These are phyloP conservation scores for Hyaloscypha bicolor DNA, from an alignment of 495 filamentous ascomycete species.

Conservation along the genomic window DNA sequence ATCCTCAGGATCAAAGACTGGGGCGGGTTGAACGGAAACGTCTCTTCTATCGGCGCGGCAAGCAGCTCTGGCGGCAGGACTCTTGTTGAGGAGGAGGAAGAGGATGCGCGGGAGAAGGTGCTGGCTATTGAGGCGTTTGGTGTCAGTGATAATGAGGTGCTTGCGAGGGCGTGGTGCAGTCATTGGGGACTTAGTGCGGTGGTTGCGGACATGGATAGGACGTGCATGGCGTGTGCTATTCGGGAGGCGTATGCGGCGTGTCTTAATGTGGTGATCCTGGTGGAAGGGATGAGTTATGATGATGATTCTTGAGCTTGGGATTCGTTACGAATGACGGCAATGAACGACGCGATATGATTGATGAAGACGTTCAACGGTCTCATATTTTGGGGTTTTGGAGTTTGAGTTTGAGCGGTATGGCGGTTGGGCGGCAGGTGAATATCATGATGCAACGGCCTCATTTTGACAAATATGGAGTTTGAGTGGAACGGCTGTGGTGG, in stretches of 20 bases:
- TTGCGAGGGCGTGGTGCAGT: constrained; percentile 72
- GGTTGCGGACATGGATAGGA: constrained; percentile 64
- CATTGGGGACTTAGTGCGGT: constrained; percentile 69
- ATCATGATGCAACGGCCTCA: too few species aligned
- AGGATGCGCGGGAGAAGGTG: constrained; percentile 55
- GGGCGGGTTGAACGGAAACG: constrained; percentile 42
- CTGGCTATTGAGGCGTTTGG: constrained; percentile 72
- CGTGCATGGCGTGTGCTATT: constrained; percentile 72
- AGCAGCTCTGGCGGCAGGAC: not conserved
- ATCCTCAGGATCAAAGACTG: constrained; percentile 64
- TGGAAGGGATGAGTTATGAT: constrained; percentile 39
- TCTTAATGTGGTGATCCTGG: constrained; percentile 68
- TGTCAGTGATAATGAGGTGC: constrained; percentile 70
- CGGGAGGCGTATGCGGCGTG: constrained; percentile 71
- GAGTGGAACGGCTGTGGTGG: not conserved
- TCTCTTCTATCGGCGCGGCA: not conserved
- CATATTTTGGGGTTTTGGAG: not conserved
- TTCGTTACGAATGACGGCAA: not conserved
- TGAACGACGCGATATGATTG: not conserved
- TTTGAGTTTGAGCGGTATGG: not conserved
- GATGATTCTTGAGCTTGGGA: constrained; percentile 7
- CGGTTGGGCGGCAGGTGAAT: too few species aligned
- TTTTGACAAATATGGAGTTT: too few species aligned
- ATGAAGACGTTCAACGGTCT: not conserved
- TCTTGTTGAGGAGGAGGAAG: constrained; percentile 22